Percentiles rank a stretch among this genome's conserved stretches.
phyloP scores from a whole-genome alignment of 768 basidiomycete genomes.

The Dacryopinax primogenitus region DNA sequence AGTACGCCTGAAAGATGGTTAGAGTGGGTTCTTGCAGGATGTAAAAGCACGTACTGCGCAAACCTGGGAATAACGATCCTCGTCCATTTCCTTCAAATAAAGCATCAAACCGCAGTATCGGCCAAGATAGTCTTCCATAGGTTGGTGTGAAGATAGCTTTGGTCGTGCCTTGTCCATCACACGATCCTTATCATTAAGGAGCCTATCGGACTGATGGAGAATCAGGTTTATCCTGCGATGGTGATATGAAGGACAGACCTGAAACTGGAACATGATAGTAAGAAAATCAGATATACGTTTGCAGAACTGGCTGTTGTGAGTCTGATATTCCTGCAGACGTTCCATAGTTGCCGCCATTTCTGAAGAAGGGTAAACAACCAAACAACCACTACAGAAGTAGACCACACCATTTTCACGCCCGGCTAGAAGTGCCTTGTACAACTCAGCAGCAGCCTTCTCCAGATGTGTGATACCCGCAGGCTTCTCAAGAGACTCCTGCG shows the following conservation, averaged over 20 bases:
- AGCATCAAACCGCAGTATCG: constrained; percentile 81
- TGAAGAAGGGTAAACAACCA: constrained; percentile 21
- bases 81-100: constrained; percentile 95
- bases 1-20: constrained; percentile 58
- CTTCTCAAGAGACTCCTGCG: constrained; percentile 82
- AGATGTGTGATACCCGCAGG: constrained; percentile 57
- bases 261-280: constrained; percentile 80
- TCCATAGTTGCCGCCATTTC: constrained; percentile 99
- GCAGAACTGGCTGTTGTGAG: constrained; percentile 84
- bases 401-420: constrained; percentile 72
- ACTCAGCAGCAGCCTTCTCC: constrained; percentile 67
- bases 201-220: constrained; percentile 20
- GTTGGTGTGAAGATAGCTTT: constrained; percentile 45
- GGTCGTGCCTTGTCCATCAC: constrained; percentile 31
- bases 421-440: constrained; percentile 92
- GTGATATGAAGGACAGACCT: constrained; percentile 40
- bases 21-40: background rate
- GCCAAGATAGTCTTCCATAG: constrained; percentile 70
- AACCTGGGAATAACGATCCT: constrained; percentile 69
- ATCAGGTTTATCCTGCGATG: background rate
- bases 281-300: constrained; percentile 83
- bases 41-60: constrained; percentile 55
- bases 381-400: background rate
- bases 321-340: constrained; percentile 77
- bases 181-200: constrained; percentile 31